Evolutionary conservation across 176 grass and related monocot genomes (phyloP), one percentile per base, ranked within the genome.

Genomic region (Rhipidocladum racemiflorum): DNA sequence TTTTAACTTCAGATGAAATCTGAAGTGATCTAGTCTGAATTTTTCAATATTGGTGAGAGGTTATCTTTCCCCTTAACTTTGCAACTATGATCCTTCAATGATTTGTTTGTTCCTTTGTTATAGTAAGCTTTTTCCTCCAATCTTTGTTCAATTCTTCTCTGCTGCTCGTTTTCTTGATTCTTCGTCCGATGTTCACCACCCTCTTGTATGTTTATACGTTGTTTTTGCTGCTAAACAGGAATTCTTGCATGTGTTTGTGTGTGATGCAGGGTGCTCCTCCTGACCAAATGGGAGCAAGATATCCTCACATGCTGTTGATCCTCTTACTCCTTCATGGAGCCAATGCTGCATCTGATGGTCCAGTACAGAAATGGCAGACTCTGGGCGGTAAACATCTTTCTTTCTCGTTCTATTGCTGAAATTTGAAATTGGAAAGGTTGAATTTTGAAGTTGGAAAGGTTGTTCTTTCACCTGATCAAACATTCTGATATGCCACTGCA

Each of bases 301-400:
- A 87, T 87, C 79, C 88, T 90, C 88, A 83, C 79, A 83, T 90
- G 74, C 59, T 94, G 35, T 55, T 95, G 54, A 49, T 86, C 65
- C 77, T 89, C 45, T 73, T 87, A 40, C 85, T 95, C 49, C 64
- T 95, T 61, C 85, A 83, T 84, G 80, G 80, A 32, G 87, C 73
- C 75, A 74, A 68, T 83, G 90, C 90, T 35, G 93, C 87, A 43
- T 5, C 17, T 23, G 85, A 74, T 18, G 42, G 53, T 80, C 85
- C 87, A 34, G 32, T 64, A 42, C 68, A 82, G 21, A 88, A 90
- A 95, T 95, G 93, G 93, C 87, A 63, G 78, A 95, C 93, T 53
- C 87, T 92, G 61, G 81, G 32, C 12, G 93, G 92, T 94, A 91
- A 79, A 30, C 46, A 2, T 78, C 14, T 38, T 65, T 12, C 34